Evolutionary conservation across 2,329 filamentous ascomycete genomes (phyloP), one percentile per base, ranked within the genome.

Genomic region (Alternaria longipes): DNA sequence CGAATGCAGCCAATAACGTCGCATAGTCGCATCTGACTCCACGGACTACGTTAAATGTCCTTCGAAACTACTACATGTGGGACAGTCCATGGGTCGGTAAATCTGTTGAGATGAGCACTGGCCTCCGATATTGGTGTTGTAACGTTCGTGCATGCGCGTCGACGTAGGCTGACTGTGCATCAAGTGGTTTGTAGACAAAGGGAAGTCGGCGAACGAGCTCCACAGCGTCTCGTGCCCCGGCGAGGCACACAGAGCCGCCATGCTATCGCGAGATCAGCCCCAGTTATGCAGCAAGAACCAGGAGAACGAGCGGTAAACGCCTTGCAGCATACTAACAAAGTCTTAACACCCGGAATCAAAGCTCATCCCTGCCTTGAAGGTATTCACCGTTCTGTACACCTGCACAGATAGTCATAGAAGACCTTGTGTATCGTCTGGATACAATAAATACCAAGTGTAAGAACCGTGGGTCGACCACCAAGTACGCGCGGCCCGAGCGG

Each of bases 251-350:
- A 18, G 9, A 54, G 50, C 34, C 14, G 49, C 34, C 14, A 12
- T 46, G 42, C 47, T 42, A 18, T 40, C 24, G 56, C 32, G 18
- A 42, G 38, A 45, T 36, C 24, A 34, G 42, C 18, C 26, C 36
- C n/a, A 28, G 46, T 14, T 30, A 38, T 59, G 50, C 30, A 54
- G 20, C n/a, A 3, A 14, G 12, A 28, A 12, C 12, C n/a, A 26
- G 42, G 24, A 16, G 26, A 55, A 47, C 40, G 34, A 55, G 56
- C 56, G 56, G 56, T 59, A 55, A 59, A 55, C 34, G 34, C 34
- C 32, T 41, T 54, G 41, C 34, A 46, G 26, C 41, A 24, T 30
- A 30, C 11, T 1, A 30, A 30, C 28, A 30, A 8, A 1, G 28
- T 30, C 28, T 30, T 12, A 30, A 3, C 28, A 30, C 28, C 11